Evolutionary conservation across 1,284 basidiomycete species (phyloP).

Genomic region (Peniophora sp.): DNA sequence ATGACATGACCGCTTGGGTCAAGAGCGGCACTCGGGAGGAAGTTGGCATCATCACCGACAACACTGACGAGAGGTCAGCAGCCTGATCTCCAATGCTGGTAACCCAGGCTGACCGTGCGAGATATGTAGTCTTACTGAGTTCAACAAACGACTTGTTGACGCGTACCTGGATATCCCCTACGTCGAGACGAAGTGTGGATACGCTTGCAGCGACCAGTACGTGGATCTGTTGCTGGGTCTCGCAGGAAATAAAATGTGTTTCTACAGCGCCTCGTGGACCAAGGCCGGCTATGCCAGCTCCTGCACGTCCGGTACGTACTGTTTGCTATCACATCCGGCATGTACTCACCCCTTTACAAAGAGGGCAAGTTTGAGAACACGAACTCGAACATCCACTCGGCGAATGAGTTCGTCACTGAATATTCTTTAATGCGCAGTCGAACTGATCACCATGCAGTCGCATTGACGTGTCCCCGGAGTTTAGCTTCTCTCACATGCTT

Average conservation of each 20-base stretch:
- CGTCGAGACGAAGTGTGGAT: slow-evolving; percentile 82
- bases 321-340: background rate
- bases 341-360: slow-evolving; percentile 19
- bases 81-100: slow-evolving; percentile 5
- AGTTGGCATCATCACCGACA: slow-evolving; percentile 90
- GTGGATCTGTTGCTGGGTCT: too few relatives aligned
- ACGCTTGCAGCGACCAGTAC: slow-evolving; percentile 91
- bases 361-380: slow-evolving; percentile 69
- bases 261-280: slow-evolving; percentile 70
- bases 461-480: slow-evolving; percentile 80
- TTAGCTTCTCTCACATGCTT: slow-evolving; percentile 77
- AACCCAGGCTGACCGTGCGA: background rate
- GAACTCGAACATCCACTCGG: slow-evolving; percentile 79
- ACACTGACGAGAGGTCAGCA: slow-evolving; percentile 55
- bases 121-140: slow-evolving; percentile 60
- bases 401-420: slow-evolving; percentile 55
- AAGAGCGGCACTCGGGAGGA: slow-evolving; percentile 82
- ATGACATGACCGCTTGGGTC: slow-evolving; percentile 97
- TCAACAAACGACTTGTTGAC: slow-evolving; percentile 72
- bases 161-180: slow-evolving; percentile 76
- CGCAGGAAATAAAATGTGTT: too few relatives aligned
- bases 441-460: slow-evolving; percentile 35
- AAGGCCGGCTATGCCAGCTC: slow-evolving; percentile 81
- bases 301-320: slow-evolving; percentile 70
- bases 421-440: slow-evolving; percentile 2